These are phyloP conservation scores for Fonsecaea pedrosoi DNA, from an alignment of 2,329 filamentous ascomycete genomes.

Conservation along the genomic window DNA sequence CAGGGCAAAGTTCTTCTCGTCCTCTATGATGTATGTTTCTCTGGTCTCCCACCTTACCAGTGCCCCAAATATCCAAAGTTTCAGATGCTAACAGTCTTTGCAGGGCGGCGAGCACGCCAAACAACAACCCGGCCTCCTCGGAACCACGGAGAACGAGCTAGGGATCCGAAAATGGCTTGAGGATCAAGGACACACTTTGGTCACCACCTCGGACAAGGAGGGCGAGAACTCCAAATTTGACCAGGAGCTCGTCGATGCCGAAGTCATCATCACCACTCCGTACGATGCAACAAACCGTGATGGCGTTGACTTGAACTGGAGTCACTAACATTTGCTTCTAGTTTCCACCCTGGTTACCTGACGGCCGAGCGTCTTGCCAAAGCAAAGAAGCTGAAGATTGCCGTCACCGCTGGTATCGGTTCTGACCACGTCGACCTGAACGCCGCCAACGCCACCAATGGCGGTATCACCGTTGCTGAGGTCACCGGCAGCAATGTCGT, in stretches of 20 bases:
- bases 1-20: conserved; percentile 96
- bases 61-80: background rate
- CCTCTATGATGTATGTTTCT: conserved; percentile 80
- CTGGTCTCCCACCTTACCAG: background rate
- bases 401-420: conserved; percentile 95
- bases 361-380: conserved; percentile 94
- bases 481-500: conserved; percentile 98
- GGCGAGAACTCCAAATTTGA: conserved; percentile 92
- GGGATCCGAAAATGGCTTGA: conserved; percentile 97
- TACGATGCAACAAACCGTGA: conserved; percentile 52
- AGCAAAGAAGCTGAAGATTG: conserved; percentile 98
- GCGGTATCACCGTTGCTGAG: conserved; percentile 94
- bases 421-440: conserved; percentile 98
- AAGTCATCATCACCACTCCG: conserved; percentile 99
- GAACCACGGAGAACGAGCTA: conserved; percentile 98
- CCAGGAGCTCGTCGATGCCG: conserved; percentile 92
- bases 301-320: background rate
- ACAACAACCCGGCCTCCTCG: conserved; percentile 85
- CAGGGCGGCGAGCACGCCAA: conserved; percentile 82
- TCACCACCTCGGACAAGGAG: conserved; percentile 98
- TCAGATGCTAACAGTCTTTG: conserved; percentile 14
- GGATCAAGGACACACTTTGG: conserved; percentile 91
- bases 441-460: conserved; percentile 97
- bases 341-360: conserved; percentile 98
- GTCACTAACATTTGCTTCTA: conserved; percentile 48